Conservation (phyloP, 2,329 filamentous ascomycete genomes). For the Claviceps lovelessii region DNA sequence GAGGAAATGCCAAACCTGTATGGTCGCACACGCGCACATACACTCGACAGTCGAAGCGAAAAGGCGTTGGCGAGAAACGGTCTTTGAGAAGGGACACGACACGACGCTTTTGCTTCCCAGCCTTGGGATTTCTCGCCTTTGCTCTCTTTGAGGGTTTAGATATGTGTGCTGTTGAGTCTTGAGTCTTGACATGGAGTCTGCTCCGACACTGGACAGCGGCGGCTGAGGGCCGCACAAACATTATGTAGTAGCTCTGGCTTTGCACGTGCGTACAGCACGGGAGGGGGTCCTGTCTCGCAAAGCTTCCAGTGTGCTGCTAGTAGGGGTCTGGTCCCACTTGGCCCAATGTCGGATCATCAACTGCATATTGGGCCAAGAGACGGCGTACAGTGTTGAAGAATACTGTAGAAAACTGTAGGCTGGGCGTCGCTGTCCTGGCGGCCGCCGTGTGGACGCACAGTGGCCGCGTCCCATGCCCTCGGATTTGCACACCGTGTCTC, state of each 20-base stretch:
- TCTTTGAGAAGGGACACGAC: too few relatives aligned
- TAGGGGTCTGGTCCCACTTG: background rate
- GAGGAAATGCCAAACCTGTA: background rate
- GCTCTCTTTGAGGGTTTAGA: too few relatives aligned
- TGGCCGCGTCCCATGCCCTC: background rate
- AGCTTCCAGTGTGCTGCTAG: background rate
- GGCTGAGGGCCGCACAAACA: background rate
- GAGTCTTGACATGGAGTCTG: too few relatives aligned
- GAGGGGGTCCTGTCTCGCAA: background rate
- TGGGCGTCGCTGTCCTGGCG: too few relatives aligned
- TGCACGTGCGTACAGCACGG: background rate
- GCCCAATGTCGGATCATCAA: background rate
- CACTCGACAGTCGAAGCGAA: too few relatives aligned
- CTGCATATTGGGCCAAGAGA: background rate
- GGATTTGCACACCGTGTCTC: slow-evolving; percentile 1
- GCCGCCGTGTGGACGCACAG: background rate
- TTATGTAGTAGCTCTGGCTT: background rate
- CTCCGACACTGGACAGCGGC: too few relatives aligned
- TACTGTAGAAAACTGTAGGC: background rate
- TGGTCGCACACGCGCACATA: too few relatives aligned
- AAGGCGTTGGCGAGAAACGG: too few relatives aligned
- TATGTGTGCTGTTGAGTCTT: too few relatives aligned
- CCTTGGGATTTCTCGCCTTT: too few relatives aligned
- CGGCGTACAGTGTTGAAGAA: background rate
- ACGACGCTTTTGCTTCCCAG: too few relatives aligned